phyloP scores from a whole-genome alignment of 441 rosid genomes.

The Adansonia rubrostipa region DNA sequence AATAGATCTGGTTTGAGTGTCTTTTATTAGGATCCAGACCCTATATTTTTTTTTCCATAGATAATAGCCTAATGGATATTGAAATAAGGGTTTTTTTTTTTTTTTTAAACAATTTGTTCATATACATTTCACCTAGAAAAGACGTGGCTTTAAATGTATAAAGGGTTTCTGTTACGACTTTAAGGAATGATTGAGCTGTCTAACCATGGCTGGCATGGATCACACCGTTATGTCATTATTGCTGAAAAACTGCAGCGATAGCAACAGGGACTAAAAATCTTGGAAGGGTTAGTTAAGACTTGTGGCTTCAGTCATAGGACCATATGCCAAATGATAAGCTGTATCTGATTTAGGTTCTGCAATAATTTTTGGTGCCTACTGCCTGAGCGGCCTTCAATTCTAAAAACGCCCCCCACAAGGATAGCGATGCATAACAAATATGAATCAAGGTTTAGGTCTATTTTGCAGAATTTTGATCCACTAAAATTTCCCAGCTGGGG shows the following conservation, averaged over 20 bases:
- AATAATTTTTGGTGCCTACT: constrained; percentile 7
- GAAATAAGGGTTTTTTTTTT: not conserved
- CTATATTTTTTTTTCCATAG: not conserved
- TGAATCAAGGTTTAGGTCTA: constrained; percentile 16
- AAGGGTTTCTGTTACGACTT: constrained; percentile 3
- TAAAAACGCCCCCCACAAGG: not conserved
- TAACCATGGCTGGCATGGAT: not conserved
- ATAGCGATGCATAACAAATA: constrained; percentile 28
- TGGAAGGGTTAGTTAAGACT: constrained; percentile 16
- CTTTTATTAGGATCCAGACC: not conserved
- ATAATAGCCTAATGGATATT: not conserved
- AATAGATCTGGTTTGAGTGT: not conserved
- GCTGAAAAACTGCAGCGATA: constrained; percentile 15
- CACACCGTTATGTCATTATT: constrained; percentile 17
- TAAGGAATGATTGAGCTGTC: constrained; percentile 17
- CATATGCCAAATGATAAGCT: not conserved
- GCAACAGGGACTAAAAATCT: constrained; percentile 14
- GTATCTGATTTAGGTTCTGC: constrained; percentile 14
- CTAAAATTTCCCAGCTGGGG: constrained; percentile 21
- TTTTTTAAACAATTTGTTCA: not conserved
- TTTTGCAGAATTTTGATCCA: constrained; percentile 24
- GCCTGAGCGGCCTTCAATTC: not conserved
- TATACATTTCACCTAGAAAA: constrained; percentile 8
- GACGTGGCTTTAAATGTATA: not conserved
- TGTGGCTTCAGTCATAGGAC: constrained; percentile 20